Percentiles rank a stretch among this genome's conserved stretches.
These are phyloP conservation scores for Chalara sp. DNA, from an alignment of 2,329 filamentous ascomycete species.

Conservation along the genomic window DNA sequence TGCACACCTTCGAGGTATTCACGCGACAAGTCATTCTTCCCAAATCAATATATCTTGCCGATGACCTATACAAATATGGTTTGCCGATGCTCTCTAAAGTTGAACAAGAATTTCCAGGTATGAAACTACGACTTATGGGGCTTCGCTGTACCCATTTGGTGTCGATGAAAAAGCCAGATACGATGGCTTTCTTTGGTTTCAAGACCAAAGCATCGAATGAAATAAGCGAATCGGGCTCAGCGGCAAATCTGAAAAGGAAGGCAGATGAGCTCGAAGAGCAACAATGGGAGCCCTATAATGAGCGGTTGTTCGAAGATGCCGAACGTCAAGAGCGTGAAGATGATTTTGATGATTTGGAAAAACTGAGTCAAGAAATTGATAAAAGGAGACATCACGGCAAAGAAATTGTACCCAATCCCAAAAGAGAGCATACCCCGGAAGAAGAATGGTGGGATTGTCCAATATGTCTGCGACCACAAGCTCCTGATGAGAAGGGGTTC, in stretches of 20 bases:
- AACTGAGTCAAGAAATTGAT: constrained; percentile 45
- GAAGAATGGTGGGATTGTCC: constrained; percentile 75
- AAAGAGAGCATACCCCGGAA: constrained; percentile 23
- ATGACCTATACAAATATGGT: constrained; percentile 77
- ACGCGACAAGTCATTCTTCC: constrained; percentile 74
- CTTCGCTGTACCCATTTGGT: constrained; percentile 81
- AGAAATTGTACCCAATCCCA: constrained; percentile 42
- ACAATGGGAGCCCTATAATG: constrained; percentile 63
- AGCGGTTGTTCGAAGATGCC: constrained; percentile 53
- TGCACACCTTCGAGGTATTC: constrained; percentile 88
- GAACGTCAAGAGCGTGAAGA: constrained; percentile 52
- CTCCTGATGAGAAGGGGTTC: constrained; percentile 67
- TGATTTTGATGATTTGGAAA: constrained; percentile 54
- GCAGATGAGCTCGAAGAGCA: constrained; percentile 29
- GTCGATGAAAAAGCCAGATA: constrained; percentile 73
- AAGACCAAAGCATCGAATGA: constrained; percentile 28
- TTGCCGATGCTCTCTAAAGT: constrained; percentile 79
- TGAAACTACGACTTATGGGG: constrained; percentile 82
- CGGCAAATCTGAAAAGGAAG: constrained; percentile 30
- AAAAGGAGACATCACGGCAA: constrained; percentile 38
- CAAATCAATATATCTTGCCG: constrained; percentile 63
- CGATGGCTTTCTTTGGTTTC: constrained; percentile 73
- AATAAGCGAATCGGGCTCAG: constrained; percentile 7
- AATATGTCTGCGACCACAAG: constrained; percentile 72
- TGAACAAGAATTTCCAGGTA: constrained; percentile 71